Evolutionary conservation across 176 grass and related monocot genomes (phyloP).

Genomic region (Oryza punctata): DNA sequence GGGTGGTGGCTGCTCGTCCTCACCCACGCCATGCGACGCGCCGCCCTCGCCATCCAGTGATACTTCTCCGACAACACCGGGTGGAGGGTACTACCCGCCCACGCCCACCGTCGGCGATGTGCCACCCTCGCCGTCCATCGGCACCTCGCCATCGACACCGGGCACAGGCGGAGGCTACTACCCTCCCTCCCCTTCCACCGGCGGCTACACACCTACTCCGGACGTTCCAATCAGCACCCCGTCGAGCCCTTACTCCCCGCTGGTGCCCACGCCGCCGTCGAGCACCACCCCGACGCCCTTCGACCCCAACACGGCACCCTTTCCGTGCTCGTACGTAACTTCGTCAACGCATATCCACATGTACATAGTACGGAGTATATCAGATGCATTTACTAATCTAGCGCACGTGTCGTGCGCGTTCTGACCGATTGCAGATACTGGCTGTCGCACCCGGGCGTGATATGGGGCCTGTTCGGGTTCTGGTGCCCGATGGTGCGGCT

Average conservation of each 20-base stretch:
- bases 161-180: conserved; percentile 24
- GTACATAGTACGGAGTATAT: too few species aligned
- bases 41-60: conserved; percentile 9
- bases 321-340: conserved; percentile 60
- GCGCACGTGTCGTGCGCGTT: neutral
- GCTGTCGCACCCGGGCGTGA: conserved; percentile 62
- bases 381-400: neutral
- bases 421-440: conserved; percentile 59
- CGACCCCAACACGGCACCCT: conserved; percentile 70
- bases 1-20: neutral
- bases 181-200: conserved; percentile 24
- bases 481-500: conserved; percentile 61
- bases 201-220: conserved; percentile 38
- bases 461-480: conserved; percentile 67
- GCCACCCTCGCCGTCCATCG: conserved; percentile 28
- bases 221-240: neutral
- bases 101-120: neutral
- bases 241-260: conserved; percentile 48
- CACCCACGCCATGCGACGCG: neutral
- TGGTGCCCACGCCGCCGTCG: conserved; percentile 52
- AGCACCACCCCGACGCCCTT: conserved; percentile 55
- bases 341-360: neutral
- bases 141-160: conserved; percentile 22
- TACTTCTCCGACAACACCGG: neutral
- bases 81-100: neutral